Evolutionary conservation across 495 filamentous ascomycete species (phyloP).

Genomic region (Trichocladium uniseriatum): DNA sequence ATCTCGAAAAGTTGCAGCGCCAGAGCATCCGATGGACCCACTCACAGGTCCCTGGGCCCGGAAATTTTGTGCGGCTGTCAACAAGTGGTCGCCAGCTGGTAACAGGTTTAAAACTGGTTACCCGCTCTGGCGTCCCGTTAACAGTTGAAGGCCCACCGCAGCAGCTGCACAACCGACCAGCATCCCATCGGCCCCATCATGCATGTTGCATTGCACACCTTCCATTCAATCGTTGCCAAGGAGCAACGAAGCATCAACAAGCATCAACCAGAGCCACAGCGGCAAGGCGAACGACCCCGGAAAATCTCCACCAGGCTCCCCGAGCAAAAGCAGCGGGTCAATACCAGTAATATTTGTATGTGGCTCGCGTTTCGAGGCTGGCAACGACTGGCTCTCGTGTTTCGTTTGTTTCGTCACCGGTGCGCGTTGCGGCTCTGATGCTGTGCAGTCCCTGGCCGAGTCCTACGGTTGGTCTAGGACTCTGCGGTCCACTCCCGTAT

Average conservation of each 20-base stretch:
- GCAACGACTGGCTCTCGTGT: neutral
- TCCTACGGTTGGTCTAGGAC: constrained; percentile 15
- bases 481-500: neutral
- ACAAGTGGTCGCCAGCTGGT: constrained; percentile 2
- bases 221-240: too few relatives aligned
- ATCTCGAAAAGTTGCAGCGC: constrained; percentile 15
- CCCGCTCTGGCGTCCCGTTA: too few relatives aligned
- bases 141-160: too few relatives aligned
- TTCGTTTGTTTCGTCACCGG: neutral
- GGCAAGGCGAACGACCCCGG: too few relatives aligned
- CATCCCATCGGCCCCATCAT: neutral
- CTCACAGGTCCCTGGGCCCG: neutral
- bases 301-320: too few relatives aligned
- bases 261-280: too few relatives aligned
- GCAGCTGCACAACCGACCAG: neutral
- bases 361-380: neutral
- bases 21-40: constrained; percentile 2
- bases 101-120: neutral
- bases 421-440: constrained; percentile 9
- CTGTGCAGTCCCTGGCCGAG: neutral
- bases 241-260: too few relatives aligned
- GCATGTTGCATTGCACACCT: too few relatives aligned
- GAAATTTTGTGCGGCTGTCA: constrained; percentile 10
- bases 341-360: too few relatives aligned
- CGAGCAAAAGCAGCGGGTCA: too few relatives aligned